Base-by-base conservation (phyloP, 257 asterid species). In the Craterostigma plantagineum region DNA sequence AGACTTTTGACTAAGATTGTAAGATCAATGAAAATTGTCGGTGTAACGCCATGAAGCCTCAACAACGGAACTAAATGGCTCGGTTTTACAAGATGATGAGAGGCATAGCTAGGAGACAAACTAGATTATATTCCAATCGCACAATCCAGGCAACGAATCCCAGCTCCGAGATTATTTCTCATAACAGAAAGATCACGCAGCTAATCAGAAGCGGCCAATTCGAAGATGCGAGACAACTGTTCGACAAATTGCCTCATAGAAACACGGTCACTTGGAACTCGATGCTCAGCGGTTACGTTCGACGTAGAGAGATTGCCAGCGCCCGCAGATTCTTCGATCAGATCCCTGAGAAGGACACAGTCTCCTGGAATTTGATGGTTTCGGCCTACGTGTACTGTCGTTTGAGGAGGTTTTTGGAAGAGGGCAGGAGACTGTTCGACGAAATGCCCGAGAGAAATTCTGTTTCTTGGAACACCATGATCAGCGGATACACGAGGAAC, bases 401-500 rank as follows among this genome's bases (percentile, higher is more conserved):
- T 7, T 75, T 73, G 45, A 43, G 52, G 30, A 57, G 65, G 37
- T 45, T 47, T 38, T 16, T 75, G 1, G 77, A 65, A 18, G 85
- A 81, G 50, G 91, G 65, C 4, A 49, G 83, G 38, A n/a, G 48
- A 16, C 50, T 86, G 68, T 81, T 77, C 38, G 84, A 69, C 54
- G 52, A 51, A 56, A 81, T 81, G 92, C 81, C 79, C 16, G 57
- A 45, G 14, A 64, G 68, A 49, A 79, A 76, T 48, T 55, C 60
- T 14, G 45, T 77, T 53, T 68, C 96, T 9, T 81, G 94, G 96
- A 86, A 81, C 56, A 77, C 94, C 34, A 67, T 81, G 92, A 77
- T 81, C 17, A 78, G 79, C 47, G 94, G 91, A 65, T 85, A 66
- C 23, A 91, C 92, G 1, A 75, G 69, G 70, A 50, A 52, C 51